Evolutionary conservation across 768 basidiomycete species (phyloP), one percentile per base, ranked within the genome.

Genomic region (Dacryopinax primogenitus): DNA sequence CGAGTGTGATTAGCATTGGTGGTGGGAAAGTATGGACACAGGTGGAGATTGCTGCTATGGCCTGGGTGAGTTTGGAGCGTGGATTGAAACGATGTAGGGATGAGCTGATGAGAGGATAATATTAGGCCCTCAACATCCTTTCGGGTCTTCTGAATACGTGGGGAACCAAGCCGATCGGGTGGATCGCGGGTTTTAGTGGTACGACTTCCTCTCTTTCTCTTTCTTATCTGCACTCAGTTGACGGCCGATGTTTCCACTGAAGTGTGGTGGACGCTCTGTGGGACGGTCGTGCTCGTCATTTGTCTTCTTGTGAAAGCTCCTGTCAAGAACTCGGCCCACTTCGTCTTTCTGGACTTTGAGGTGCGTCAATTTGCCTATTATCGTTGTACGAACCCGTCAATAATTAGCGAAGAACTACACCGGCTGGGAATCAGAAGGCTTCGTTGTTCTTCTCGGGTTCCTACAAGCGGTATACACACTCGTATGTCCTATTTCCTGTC

Each of bases 211-310:
- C n/a, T n/a, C n/a, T n/a, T n/a, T n/a, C n/a, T n/a, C n/a, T n/a
- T n/a, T n/a, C n/a, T n/a, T n/a, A n/a, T n/a, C n/a, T n/a, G n/a
- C n/a, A n/a, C 45, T 26, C 45, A 47, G 7, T 23, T 47, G 7
- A 47, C 45, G 9, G 9, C 12, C 13, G 13, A 47, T 11, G 45
- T 9, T 21, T 9, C 23, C 13, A 21, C 45, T 47, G 9, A 58
- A 66, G 74, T 84, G 30, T 84, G 82, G 82, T 84, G 82, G 83
- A 84, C 82, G 13, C 73, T 84, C 1, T 81, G 81, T 30, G 83
- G 82, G 15, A 84, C 83, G 0, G 71, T 83, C 21, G 80, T 83
- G 33, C 76, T 84, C n/a, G 81, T 82, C 9, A 78, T 83, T 63
- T 78, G 82, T 1, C 72, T 84, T n/a, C 75, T 84, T 3, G 81